These are phyloP conservation scores for Juglanconis sp. DNA, from an alignment of 2,329 filamentous ascomycete species.

Conservation along the genomic window DNA sequence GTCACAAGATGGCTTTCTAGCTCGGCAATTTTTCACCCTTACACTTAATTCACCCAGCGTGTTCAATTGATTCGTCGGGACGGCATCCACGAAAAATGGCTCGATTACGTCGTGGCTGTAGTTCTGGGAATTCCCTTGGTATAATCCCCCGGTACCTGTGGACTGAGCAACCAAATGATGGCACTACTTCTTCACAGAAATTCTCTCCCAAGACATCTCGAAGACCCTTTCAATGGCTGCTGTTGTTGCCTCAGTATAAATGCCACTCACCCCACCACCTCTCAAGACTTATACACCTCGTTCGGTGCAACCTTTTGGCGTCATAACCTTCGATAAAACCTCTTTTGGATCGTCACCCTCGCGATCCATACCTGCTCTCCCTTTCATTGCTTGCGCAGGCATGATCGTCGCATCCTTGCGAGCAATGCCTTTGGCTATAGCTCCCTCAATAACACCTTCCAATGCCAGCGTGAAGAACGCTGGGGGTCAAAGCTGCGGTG, in stretches of 20 bases:
- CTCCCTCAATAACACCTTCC: slow-evolving; percentile 73
- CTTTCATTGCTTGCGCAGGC: slow-evolving; percentile 77
- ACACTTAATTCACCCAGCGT: no score
- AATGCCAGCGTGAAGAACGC: slow-evolving; percentile 75
- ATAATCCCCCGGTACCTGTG: no score
- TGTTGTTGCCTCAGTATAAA: slow-evolving; percentile 20
- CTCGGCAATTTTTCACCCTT: no score
- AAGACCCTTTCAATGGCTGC: not conserved
- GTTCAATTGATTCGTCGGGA: no score
- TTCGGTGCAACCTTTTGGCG: slow-evolving; percentile 75
- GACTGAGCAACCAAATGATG: no score
- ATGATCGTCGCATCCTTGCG: slow-evolving; percentile 70
- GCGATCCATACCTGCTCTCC: slow-evolving; percentile 66
- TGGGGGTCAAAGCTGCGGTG: slow-evolving; percentile 33
- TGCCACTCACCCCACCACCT: slow-evolving; percentile 66
- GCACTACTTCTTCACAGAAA: not conserved
- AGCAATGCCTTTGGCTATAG: slow-evolving; percentile 74
- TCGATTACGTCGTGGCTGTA: no score
- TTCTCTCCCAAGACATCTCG: not conserved
- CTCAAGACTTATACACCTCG: slow-evolving; percentile 71
- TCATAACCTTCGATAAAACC: slow-evolving; percentile 57
- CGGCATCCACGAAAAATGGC: no score
- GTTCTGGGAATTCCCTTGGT: no score
- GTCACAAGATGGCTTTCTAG: no score
- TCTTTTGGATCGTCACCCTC: slow-evolving; percentile 64